Evolutionary conservation across 1,284 basidiomycete genomes (phyloP).

Genomic region (Naganishia sp.): DNA sequence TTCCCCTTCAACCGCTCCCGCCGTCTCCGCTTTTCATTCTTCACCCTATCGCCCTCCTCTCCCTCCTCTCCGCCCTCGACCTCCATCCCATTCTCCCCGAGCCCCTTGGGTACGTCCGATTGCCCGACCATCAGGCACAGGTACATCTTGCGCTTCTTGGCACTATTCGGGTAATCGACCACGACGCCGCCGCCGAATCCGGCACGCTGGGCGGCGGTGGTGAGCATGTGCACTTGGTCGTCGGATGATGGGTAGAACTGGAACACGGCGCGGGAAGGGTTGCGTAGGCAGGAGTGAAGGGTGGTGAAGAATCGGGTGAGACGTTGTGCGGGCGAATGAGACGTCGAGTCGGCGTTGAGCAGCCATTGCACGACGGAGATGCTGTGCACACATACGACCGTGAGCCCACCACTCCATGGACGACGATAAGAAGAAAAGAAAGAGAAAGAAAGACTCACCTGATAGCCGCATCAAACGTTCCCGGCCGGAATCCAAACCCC

Average conservation of each 20-base stretch:
- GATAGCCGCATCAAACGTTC: slow-evolving; percentile 96
- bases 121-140: slow-evolving; percentile 79
- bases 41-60: slow-evolving; percentile 56
- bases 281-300: slow-evolving; percentile 84
- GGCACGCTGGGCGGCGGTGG: slow-evolving; percentile 85
- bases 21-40: slow-evolving; percentile 48
- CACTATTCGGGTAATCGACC: slow-evolving; percentile 95
- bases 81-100: slow-evolving; percentile 66
- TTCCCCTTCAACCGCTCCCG: slow-evolving; percentile 43
- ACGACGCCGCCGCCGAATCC: slow-evolving; percentile 97
- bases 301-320: slow-evolving; percentile 94
- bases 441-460: slow-evolving; percentile 60
- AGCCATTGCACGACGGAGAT: slow-evolving; percentile 99
- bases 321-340: slow-evolving; percentile 89
- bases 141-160: slow-evolving; percentile 90
- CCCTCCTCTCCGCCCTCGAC: slow-evolving; percentile 56
- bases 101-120: slow-evolving; percentile 67
- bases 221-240: slow-evolving; percentile 94
- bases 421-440: too few species aligned
- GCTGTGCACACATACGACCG: slow-evolving; percentile 55
- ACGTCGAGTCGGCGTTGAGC: slow-evolving; percentile 91
- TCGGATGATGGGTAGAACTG: slow-evolving; percentile 96
- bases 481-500: slow-evolving; percentile 90
- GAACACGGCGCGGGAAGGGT: slow-evolving; percentile 89
- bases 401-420: too few species aligned